Evolutionary conservation across 345 rosid genomes (phyloP).

Genomic region (Sonneratia alba): DNA sequence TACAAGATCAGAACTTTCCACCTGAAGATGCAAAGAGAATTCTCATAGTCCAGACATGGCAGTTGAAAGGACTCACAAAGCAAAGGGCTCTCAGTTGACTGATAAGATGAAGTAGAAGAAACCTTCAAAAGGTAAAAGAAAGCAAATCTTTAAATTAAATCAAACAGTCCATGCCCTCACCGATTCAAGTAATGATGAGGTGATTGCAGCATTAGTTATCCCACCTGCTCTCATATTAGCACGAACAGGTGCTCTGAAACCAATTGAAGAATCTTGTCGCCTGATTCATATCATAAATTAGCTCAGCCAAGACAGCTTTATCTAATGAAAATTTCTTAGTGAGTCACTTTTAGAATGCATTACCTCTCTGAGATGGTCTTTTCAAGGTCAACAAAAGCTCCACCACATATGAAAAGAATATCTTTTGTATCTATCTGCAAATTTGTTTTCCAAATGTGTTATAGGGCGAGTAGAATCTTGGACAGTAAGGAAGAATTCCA

Average conservation of each 20-base stretch:
- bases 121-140: not conserved
- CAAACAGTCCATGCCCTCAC: slow-evolving; percentile 29
- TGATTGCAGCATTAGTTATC: slow-evolving; percentile 51
- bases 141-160: not conserved
- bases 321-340: not conserved
- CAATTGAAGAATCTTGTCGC: slow-evolving; percentile 91
- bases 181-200: slow-evolving; percentile 83
- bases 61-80: not conserved
- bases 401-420: slow-evolving; percentile 93
- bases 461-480: not conserved
- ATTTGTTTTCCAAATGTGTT: not conserved
- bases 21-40: slow-evolving; percentile 34
- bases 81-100: not conserved
- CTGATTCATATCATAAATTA: slow-evolving; percentile 26
- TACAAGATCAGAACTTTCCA: slow-evolving; percentile 83
- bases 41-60: slow-evolving; percentile 4
- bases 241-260: slow-evolving; percentile 97
- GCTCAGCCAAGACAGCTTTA: not conserved
- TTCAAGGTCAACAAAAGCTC: slow-evolving; percentile 89
- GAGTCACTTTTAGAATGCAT: slow-evolving; percentile 5
- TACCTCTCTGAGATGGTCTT: slow-evolving; percentile 94
- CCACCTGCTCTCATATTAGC: slow-evolving; percentile 84
- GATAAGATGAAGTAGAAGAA: not conserved
- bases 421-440: slow-evolving; percentile 84
- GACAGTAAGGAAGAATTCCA: not conserved